Conservation (phyloP, 2,329 filamentous ascomycete genomes). For the Talaromyces sp. region DNA sequence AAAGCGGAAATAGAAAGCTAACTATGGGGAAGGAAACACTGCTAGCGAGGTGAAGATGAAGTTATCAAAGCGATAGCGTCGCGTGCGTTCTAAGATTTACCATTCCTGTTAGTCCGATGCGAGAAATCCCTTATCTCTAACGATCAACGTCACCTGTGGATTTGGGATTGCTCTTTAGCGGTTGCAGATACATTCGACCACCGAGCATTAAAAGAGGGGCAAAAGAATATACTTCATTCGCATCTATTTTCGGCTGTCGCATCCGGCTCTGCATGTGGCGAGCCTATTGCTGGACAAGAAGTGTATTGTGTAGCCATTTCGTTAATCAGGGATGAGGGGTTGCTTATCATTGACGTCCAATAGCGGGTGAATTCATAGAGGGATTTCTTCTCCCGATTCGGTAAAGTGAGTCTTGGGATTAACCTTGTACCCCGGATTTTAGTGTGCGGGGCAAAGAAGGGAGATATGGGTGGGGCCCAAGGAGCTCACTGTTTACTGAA, state of each 20-base stretch:
- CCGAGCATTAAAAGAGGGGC: slow-evolving; percentile 11
- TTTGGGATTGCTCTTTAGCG: neutral
- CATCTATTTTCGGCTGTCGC: slow-evolving; percentile 17
- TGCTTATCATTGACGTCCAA: slow-evolving; percentile 17
- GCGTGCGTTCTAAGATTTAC: slow-evolving; percentile 17
- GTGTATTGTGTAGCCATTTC: neutral
- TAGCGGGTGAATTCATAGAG: slow-evolving; percentile 2
- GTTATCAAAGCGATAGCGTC: neutral
- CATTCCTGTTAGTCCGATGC: slow-evolving; percentile 34
- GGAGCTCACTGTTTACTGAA: no score
- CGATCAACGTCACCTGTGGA: neutral
- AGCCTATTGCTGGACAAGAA: slow-evolving; percentile 1
- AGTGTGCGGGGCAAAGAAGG: no score
- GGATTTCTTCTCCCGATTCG: slow-evolving; percentile 43
- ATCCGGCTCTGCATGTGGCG: slow-evolving; percentile 19
- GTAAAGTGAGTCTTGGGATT: slow-evolving; percentile 29
- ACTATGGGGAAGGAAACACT: neutral
- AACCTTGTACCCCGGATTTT: slow-evolving; percentile 14
- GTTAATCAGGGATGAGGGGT: slow-evolving; percentile 13
- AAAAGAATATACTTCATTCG: neutral
- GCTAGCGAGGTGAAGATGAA: neutral
- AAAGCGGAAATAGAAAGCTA: neutral
- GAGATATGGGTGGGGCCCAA: no score
- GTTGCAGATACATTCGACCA: neutral
- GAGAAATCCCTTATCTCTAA: slow-evolving; percentile 12